Percentiles rank a stretch among this genome's conserved stretches.
Evolutionary conservation across 495 filamentous ascomycete species (phyloP).

Genomic region (Podospora fimiseda): DNA sequence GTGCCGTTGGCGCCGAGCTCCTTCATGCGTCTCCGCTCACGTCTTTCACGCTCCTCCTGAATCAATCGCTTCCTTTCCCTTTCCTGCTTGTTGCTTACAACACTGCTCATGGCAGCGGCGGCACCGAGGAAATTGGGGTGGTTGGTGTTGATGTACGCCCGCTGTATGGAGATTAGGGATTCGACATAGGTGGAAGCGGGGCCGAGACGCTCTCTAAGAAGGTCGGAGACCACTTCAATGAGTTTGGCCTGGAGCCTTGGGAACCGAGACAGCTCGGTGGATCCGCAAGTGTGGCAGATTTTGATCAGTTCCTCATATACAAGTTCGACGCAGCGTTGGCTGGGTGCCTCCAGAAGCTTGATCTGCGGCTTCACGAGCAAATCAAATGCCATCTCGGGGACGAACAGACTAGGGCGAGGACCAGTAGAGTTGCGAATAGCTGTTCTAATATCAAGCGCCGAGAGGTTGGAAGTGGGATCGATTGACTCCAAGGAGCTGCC

Average conservation of each 20-base stretch:
- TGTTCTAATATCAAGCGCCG: conserved; percentile 93
- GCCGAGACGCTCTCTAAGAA: conserved; percentile 85
- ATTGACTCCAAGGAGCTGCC: conserved; percentile 94
- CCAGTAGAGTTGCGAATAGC: conserved; percentile 98
- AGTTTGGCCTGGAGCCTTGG: conserved; percentile 93
- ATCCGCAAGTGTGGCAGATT: conserved; percentile 97
- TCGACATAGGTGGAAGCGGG: conserved; percentile 88
- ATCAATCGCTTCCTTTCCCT: conserved; percentile 74
- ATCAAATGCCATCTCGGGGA: conserved; percentile 96
- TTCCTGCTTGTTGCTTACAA: conserved; percentile 90
- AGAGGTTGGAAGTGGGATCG: conserved; percentile 90
- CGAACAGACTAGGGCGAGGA: conserved; percentile 89
- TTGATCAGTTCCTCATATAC: conserved; percentile 99
- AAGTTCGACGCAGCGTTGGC: conserved; percentile 92
- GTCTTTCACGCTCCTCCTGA: conserved; percentile 75
- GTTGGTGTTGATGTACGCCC: conserved; percentile 99
- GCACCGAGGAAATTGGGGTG: conserved; percentile 98
- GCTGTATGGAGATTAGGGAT: conserved; percentile 92
- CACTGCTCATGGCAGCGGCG: conserved; percentile 94
- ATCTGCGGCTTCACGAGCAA: conserved; percentile 98
- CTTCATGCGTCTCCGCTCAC: conserved; percentile 73
- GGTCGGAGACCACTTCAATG: conserved; percentile 96
- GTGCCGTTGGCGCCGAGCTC: conserved; percentile 76
- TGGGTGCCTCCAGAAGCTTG: conserved; percentile 90
- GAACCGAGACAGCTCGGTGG: conserved; percentile 83